Evolutionary conservation across 1,284 basidiomycete species (phyloP).

Genomic region (Sanghuangporus baumii): DNA sequence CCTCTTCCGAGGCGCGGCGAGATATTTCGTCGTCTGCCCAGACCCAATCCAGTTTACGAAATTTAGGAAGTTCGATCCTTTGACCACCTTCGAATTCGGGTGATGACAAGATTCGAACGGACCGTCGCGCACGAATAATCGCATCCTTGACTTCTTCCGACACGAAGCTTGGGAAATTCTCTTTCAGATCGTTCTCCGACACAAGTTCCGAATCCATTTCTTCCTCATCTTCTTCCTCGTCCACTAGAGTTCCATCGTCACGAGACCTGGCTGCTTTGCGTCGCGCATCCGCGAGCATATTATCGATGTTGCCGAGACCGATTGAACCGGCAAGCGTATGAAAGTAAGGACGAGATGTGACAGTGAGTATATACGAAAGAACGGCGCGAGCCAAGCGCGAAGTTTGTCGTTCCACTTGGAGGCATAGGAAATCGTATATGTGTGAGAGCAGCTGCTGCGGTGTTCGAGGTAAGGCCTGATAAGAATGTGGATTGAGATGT

Average conservation of each 20-base stretch:
- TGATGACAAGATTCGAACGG: constrained; percentile 55
- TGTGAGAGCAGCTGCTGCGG: constrained; percentile 48
- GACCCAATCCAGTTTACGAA: constrained; percentile 49
- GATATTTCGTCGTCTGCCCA: constrained; percentile 55
- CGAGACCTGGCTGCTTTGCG: constrained; percentile 22
- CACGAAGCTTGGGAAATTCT: constrained; percentile 55
- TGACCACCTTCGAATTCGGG: constrained; percentile 47
- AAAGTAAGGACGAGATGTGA: constrained; percentile 56
- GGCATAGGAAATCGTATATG: constrained; percentile 46
- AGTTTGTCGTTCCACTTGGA: constrained; percentile 48
- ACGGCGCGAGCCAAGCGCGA: constrained; percentile 39
- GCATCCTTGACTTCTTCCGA: constrained; percentile 40
- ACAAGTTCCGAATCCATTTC: constrained; percentile 8
- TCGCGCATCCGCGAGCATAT: constrained; percentile 1
- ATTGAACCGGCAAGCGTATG: constrained; percentile 47
- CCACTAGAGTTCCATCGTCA: constrained; percentile 33
- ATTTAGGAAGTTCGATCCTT: constrained; percentile 8
- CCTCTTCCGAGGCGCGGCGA: not conserved
- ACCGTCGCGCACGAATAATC: constrained; percentile 58
- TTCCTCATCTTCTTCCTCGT: constrained; percentile 27
- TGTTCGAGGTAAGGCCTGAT: constrained; percentile 35
- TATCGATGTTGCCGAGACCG: constrained; percentile 39
- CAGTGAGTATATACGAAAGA: constrained; percentile 58
- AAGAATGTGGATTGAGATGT: constrained; percentile 34
- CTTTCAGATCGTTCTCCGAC: not conserved